Evolutionary conservation across 2,329 filamentous ascomycete species (phyloP).

Genomic region (Setomelanomma holmii): DNA sequence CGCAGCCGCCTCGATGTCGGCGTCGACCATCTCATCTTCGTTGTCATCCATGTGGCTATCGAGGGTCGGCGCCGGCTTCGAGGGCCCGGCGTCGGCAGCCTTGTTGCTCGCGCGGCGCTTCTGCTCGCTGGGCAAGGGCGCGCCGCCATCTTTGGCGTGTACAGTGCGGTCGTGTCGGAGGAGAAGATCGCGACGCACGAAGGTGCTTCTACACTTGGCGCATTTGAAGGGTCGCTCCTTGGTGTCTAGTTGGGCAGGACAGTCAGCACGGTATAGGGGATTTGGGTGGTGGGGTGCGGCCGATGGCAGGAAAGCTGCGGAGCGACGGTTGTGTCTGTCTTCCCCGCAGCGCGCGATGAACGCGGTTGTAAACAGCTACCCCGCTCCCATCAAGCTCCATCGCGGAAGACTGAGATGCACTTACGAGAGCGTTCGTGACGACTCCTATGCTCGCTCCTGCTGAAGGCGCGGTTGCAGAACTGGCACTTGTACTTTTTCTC

Average conservation of each 20-base stretch:
- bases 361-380: slow-evolving; percentile 42
- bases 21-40: slow-evolving; percentile 90
- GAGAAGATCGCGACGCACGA: slow-evolving; percentile 94
- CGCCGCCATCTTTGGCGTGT: slow-evolving; percentile 95
- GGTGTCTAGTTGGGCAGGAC: slow-evolving; percentile 76
- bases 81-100: slow-evolving; percentile 60
- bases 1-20: slow-evolving; percentile 95
- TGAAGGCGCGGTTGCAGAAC: slow-evolving; percentile 97
- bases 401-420: slow-evolving; percentile 54
- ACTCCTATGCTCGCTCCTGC: slow-evolving; percentile 94
- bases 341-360: slow-evolving; percentile 44
- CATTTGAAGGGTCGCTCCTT: slow-evolving; percentile 99
- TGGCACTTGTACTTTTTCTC: slow-evolving; percentile 99
- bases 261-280: too few species aligned
- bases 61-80: slow-evolving; percentile 78
- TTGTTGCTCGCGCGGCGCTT: slow-evolving; percentile 82
- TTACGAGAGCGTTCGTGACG: slow-evolving; percentile 97
- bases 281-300: too few species aligned
- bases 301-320: too few species aligned
- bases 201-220: slow-evolving; percentile 96
- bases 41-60: slow-evolving; percentile 94
- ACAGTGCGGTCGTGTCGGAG: slow-evolving; percentile 97
- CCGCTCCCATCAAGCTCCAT: slow-evolving; percentile 33
- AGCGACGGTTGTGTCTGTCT: slow-evolving; percentile 30
- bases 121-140: slow-evolving; percentile 91